Conservation (phyloP, 2,329 filamentous ascomycete species). For the Chrysoporthe austroafricana region DNA sequence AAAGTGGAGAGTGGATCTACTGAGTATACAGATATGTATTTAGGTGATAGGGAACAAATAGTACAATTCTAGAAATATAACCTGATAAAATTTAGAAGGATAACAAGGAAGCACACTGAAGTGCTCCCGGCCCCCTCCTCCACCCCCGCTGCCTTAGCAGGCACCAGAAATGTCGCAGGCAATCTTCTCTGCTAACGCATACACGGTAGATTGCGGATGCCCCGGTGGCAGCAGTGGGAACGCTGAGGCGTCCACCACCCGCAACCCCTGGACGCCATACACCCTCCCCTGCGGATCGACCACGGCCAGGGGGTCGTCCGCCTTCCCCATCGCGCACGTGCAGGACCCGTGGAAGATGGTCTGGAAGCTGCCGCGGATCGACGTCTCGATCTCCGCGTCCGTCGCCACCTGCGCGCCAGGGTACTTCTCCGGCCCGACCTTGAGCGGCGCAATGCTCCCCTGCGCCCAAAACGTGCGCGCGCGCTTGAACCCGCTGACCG, state of each 20-base stretch:
- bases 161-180: background rate
- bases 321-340: constrained; percentile 43
- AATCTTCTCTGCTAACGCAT: background rate
- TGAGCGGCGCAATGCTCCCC: constrained; percentile 27
- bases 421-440: constrained; percentile 36
- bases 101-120: no score
- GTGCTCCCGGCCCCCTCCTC: no score
- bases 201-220: constrained; percentile 1
- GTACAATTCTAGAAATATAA: no score
- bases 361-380: constrained; percentile 33
- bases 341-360: constrained; percentile 40
- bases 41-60: no score
- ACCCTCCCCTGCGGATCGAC: constrained; percentile 14
- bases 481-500: constrained; percentile 33
- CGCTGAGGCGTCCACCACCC: constrained; percentile 14
- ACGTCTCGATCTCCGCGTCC: constrained; percentile 41
- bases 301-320: constrained; percentile 1
- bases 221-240: constrained; percentile 15
- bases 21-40: no score
- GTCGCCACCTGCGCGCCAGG: constrained; percentile 40
- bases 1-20: no score
- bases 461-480: constrained; percentile 28
- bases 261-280: constrained; percentile 15
- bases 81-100: no score
- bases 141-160: background rate